A percentile compares a stretch with the other conserved stretches of the same genome.
phyloP scores from a whole-genome alignment of 345 rosid genomes.

The Arabidopsis suecica region DNA sequence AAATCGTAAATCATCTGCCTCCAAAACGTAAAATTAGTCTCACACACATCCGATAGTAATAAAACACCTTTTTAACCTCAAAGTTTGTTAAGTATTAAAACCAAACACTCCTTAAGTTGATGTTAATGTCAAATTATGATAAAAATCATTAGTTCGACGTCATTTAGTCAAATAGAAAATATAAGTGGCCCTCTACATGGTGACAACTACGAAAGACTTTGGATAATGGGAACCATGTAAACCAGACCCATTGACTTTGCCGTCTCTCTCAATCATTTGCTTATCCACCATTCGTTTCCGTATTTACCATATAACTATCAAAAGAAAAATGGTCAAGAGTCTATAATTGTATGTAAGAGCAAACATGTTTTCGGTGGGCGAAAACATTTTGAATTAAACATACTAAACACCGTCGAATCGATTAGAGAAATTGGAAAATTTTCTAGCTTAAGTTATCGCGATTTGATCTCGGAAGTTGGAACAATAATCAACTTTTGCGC shows the following conservation, averaged over 20 bases:
- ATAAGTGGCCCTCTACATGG: slow-evolving; percentile 25
- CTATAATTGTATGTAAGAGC: neutral
- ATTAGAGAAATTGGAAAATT: too few species aligned
- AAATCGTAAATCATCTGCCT: too few species aligned
- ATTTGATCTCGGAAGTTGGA: too few species aligned
- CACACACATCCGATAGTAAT: too few species aligned
- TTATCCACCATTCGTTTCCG: neutral
- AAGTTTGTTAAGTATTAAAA: too few species aligned
- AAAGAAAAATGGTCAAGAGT: neutral
- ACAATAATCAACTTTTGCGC: too few species aligned
- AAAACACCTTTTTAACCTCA: too few species aligned
- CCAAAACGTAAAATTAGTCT: too few species aligned
- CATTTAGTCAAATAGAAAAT: neutral
- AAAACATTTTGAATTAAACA: neutral
- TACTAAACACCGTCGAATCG: neutral
- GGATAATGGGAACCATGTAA: slow-evolving; percentile 31
- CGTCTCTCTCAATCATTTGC: slow-evolving; percentile 32
- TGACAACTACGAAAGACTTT: slow-evolving; percentile 34
- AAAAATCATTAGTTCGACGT: too few species aligned
- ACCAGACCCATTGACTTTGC: slow-evolving; percentile 34
- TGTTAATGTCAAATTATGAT: too few species aligned
- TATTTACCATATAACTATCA: neutral
- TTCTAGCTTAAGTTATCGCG: too few species aligned
- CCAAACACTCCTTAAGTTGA: too few species aligned
- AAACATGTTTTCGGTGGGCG: neutral